These are phyloP conservation scores for Microbotryum lychnidis-dioicae DNA, from an alignment of 1,284 basidiomycete genomes.

Conservation along the genomic window DNA sequence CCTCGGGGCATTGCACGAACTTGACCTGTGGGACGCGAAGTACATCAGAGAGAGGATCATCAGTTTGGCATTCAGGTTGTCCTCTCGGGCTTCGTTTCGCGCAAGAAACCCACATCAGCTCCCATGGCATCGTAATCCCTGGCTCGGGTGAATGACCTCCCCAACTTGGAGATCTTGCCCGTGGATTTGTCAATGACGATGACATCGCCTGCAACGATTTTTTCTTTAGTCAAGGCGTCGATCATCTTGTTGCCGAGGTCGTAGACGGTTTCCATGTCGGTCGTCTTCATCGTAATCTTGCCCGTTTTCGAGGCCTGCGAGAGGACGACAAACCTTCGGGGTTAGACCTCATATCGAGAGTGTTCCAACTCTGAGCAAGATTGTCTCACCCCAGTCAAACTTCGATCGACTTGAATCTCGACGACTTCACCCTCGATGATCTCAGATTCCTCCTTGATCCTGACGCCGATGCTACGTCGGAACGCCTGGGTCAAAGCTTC, in stretches of 20 bases:
- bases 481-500: constrained; percentile 96
- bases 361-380: neutral
- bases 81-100: neutral
- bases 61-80: neutral
- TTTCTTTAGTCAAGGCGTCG: constrained; percentile 91
- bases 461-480: constrained; percentile 86
- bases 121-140: constrained; percentile 99
- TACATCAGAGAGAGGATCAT: neutral
- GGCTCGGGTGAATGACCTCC: constrained; percentile 87
- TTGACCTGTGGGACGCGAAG: constrained; percentile 57
- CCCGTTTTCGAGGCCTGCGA: constrained; percentile 90
- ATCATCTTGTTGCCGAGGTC: constrained; percentile 99
- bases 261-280: constrained; percentile 99
- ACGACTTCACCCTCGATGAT: constrained; percentile 97
- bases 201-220: constrained; percentile 91
- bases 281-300: constrained; percentile 94
- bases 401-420: constrained; percentile 95
- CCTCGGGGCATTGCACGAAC: constrained; percentile 96
- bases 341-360: neutral
- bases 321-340: neutral
- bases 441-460: constrained; percentile 96
- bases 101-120: constrained; percentile 66
- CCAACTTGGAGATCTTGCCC: constrained; percentile 94
- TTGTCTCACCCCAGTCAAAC: constrained; percentile 75
- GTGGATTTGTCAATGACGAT: constrained; percentile 93